Base-by-base conservation (phyloP, 768 basidiomycete species). In the Suillus lakei region DNA sequence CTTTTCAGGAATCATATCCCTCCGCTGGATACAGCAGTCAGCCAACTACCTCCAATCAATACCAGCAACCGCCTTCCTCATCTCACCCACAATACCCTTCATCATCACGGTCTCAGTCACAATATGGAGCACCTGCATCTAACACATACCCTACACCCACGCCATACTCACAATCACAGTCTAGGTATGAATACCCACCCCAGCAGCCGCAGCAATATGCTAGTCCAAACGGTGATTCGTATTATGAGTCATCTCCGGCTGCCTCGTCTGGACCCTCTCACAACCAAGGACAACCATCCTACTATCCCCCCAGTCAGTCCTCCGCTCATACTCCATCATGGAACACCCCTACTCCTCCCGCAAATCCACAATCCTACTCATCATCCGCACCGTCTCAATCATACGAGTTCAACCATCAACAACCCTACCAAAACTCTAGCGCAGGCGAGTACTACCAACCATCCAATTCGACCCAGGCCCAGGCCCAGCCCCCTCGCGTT, bases 241-340 rank as follows among this genome's bases (percentile, higher is more conserved):
- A 77, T 38, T 78, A 77, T 13, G 71, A 78, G 32, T 61, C 69
- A 21, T 66, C 71, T 5, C 67, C 69, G 30, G 62, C 69, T 23
- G 67, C 53, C 12, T n/a, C 67, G 5, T 63, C 71, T 9, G 68
- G 68, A 9, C 65, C 69, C 2, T 64, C 61, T 8, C 68, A 32
- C n/a, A 21, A 23, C 9, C 67, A 69, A 7, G 66, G 62, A 26
- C 67, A 63, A 23, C 54, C 66, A 30, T 63, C 71, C 26, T 68
- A 66, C 71, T 74, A 34, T 72, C 72, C 65, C 30, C 77, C 80
- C 54, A 72, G 74, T 48, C 76, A 76, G 8, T 51, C 77, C 68
- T 39, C 67, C 67, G 18, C 65, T 66, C 39, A 66, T 66, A 26
- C 62, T 65, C 18, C 73, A 71, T 51, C 73, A 43, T 60, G 70